phyloP scores from a whole-genome alignment of 2,329 filamentous ascomycete species.

The Colletotrichum magnum region DNA sequence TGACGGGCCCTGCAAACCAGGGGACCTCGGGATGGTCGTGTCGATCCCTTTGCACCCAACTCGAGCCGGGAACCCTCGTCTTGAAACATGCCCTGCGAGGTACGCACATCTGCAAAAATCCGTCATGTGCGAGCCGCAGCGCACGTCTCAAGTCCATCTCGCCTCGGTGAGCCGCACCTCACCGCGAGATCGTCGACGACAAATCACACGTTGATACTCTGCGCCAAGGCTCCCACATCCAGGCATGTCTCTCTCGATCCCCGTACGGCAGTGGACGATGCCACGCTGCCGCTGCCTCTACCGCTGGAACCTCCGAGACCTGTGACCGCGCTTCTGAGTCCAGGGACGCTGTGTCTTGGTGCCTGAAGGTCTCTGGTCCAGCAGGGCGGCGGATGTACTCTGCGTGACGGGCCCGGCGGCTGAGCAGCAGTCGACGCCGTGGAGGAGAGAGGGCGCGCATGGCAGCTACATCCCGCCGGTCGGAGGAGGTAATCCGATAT shows the following conservation, averaged over 20 bases:
- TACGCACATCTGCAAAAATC: conserved; percentile 2
- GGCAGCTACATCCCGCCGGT: too few species aligned
- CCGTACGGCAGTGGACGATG: conserved; percentile 25
- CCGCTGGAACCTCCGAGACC: conserved; percentile 14
- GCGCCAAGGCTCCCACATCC: conserved; percentile 6
- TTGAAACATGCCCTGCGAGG: conserved; percentile 22
- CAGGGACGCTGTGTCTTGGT: conserved; percentile 27
- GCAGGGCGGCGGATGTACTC: too few species aligned
- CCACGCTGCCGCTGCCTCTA: background rate
- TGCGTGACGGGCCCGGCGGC: too few species aligned
- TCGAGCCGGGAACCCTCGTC: conserved; percentile 38
- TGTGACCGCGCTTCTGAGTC: conserved; percentile 15
- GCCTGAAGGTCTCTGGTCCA: conserved; percentile 19
- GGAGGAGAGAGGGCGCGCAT: too few species aligned
- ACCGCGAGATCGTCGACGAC: conserved; percentile 18
- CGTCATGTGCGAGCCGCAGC: conserved; percentile 19
- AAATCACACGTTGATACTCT: background rate
- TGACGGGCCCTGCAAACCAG: background rate
- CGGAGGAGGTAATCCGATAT: too few species aligned
- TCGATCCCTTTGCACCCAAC: conserved; percentile 33
- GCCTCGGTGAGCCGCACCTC: conserved; percentile 35
- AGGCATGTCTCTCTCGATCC: conserved; percentile 23
- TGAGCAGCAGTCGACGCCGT: too few species aligned
- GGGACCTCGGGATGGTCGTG: conserved; percentile 36
- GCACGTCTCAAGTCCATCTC: conserved; percentile 7